A percentile compares a stretch with the other conserved stretches of the same genome.
phyloP scores from a whole-genome alignment of 2,329 filamentous ascomycete species.

The Cladophialophora chaetospira region DNA sequence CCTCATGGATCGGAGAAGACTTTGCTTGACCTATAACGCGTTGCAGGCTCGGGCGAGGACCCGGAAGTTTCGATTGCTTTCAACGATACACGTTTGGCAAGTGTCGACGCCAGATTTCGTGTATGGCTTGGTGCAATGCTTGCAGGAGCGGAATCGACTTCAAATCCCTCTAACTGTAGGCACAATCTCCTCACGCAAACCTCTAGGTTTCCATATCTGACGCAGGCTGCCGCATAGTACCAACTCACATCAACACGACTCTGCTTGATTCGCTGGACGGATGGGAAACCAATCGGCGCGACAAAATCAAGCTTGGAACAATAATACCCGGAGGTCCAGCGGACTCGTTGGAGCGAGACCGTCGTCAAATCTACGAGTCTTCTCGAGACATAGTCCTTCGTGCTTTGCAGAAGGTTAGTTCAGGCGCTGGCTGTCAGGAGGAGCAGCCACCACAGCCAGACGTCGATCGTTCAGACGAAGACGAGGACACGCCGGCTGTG shows the following conservation, averaged over 20 bases:
- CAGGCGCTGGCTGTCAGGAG: too few species aligned
- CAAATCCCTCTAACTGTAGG: not conserved
- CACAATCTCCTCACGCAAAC: not conserved
- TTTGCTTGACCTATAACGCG: not conserved
- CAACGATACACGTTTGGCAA: not conserved
- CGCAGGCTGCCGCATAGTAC: not conserved
- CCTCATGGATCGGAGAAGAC: too few species aligned
- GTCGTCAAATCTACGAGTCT: too few species aligned
- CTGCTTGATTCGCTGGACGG: not conserved
- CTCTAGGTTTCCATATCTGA: not conserved
- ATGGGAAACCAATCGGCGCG: not conserved
- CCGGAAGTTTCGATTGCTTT: not conserved
- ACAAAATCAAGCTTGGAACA: too few species aligned
- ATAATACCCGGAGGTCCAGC: too few species aligned
- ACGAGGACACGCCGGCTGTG: too few species aligned
- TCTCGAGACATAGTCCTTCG: too few species aligned
- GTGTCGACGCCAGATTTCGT: not conserved
- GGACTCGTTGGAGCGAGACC: too few species aligned
- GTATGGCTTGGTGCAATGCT: not conserved
- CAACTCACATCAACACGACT: not conserved
- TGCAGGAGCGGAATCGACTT: not conserved
- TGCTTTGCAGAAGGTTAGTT: too few species aligned
- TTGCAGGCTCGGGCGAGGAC: not conserved
- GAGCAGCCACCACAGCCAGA: too few species aligned
- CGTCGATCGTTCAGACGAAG: too few species aligned